A percentile compares a stretch with the other conserved stretches of the same genome.
phyloP scores from a whole-genome alignment of 2,329 filamentous ascomycete genomes.

The Decorospora gaudefroyi region DNA sequence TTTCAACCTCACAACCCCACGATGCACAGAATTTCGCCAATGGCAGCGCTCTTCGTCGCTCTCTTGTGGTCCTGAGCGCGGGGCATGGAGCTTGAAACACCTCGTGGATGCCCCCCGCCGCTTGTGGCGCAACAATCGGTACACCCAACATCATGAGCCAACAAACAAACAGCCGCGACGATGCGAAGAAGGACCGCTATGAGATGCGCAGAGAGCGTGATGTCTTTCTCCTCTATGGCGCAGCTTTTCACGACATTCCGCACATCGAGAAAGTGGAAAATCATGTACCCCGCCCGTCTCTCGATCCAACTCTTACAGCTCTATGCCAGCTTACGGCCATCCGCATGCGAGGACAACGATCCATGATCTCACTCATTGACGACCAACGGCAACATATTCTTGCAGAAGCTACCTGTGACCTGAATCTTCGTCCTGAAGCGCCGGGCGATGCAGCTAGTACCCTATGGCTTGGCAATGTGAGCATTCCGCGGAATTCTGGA shows the following conservation, averaged over 20 bases:
- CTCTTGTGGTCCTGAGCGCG: not conserved
- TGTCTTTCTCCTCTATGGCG: constrained; percentile 32
- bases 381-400: constrained; percentile 43
- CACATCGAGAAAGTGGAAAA: constrained; percentile 19
- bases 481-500: constrained; percentile 34
- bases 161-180: constrained; percentile 2
- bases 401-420: constrained; percentile 44
- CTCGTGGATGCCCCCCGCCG: not conserved
- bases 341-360: constrained; percentile 39
- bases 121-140: not conserved
- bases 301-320: constrained; percentile 40
- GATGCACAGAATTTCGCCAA: not conserved
- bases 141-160: constrained; percentile 7
- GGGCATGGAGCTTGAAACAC: not conserved
- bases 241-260: constrained; percentile 32
- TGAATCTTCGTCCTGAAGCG: constrained; percentile 26
- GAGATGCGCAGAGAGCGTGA: constrained; percentile 36
- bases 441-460: constrained; percentile 9
- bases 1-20: constrained; percentile 8
- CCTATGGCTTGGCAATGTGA: constrained; percentile 40
- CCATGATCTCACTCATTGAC: constrained; percentile 47
- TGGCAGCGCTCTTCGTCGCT: not conserved
- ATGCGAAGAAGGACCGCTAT: constrained; percentile 8
- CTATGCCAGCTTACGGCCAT: constrained; percentile 46
- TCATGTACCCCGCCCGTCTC: constrained; percentile 27